Evolutionary conservation across 2,329 filamentous ascomycete species (phyloP), one percentile per base, ranked within the genome.

Genomic region (Fusarium kyushuense): DNA sequence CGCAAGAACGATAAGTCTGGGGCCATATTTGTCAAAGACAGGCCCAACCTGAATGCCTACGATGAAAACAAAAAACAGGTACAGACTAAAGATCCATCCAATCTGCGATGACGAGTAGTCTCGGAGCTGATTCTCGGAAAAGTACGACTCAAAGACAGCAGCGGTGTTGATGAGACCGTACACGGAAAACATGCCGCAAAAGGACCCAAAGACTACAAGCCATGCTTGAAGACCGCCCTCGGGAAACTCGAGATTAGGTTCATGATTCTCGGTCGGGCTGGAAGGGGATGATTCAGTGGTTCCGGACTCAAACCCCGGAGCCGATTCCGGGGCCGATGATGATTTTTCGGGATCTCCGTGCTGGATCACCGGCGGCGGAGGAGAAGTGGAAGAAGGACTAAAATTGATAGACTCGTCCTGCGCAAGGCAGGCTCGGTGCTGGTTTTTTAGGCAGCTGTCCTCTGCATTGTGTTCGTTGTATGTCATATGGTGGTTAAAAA

Each of bases 41-140:
- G 93, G 92, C 0, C 93, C 93, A 49, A 94, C 89, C 73, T 95
- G 91, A 12, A 96, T 87, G 27, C 93, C 92, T 36, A 92, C 89
- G 74, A 95, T 92, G 77, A 96, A 95, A 45, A 92, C 87, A 46
- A 95, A 81, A 74, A 96, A 96, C 30, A 92, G 84, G 75, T 94
- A 95, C 52, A 96, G 80, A 71, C 90, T 90, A 72, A 95, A 94
- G 67, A 97, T 92, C 93, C 93, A 97, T n/a, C 92, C 92, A 48
- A 94, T 89, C 52, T 87, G 84, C 6, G 89, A 89, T 13, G 90
- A 84, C 55, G 81, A 86, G 76, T 93, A 90, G 23, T 84, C 79
- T n/a, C 81, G 82, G 21, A 97, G 84, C 74, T 96, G 92, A 75
- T 96, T 83, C 21, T 84, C 86, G 32, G 87, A 84, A 64, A 96